Conservation (phyloP, 352 stramenopile genomes). For the Phytophthora parvispora region DNA sequence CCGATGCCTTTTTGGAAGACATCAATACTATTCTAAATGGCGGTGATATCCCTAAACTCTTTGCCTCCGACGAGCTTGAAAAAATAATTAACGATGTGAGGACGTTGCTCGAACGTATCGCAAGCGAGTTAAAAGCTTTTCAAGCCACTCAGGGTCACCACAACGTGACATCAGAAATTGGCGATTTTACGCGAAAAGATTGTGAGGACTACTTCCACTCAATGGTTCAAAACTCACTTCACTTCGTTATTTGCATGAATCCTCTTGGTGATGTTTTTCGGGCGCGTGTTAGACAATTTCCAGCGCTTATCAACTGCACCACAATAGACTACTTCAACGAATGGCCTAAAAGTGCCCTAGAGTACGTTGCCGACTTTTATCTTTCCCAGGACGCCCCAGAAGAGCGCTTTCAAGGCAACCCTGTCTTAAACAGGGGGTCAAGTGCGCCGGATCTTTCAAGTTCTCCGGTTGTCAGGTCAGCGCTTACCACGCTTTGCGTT, state of each 20-base stretch:
- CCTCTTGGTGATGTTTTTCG: conserved; percentile 88
- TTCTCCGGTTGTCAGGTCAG: conserved; percentile 28
- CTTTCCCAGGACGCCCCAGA: conserved; percentile 30
- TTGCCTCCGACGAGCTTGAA: conserved; percentile 87
- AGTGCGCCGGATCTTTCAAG: conserved; percentile 12
- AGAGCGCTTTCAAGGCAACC: neutral
- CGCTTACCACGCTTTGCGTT: conserved; percentile 57
- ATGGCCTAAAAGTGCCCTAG: conserved; percentile 90
- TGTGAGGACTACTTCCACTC: conserved; percentile 88
- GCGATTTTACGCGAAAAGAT: conserved; percentile 63
- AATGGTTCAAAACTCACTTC: conserved; percentile 85
- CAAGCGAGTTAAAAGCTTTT: neutral
- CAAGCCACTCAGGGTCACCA: neutral
- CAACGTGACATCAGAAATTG: neutral
- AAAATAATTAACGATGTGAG: conserved; percentile 77
- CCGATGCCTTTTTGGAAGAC: conserved; percentile 89
- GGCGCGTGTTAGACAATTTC: conserved; percentile 91
- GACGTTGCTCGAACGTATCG: conserved; percentile 32
- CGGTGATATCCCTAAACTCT: conserved; percentile 90
- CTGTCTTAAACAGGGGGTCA: neutral
- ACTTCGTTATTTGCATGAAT: conserved; percentile 94
- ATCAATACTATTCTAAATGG: conserved; percentile 92
- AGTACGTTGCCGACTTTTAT: conserved; percentile 83
- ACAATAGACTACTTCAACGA: conserved; percentile 96
- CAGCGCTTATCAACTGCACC: conserved; percentile 94